Percentiles rank a stretch among this genome's conserved stretches.
Conservation (phyloP, 1,284 basidiomycete genomes). For the Cryptococcus jaspeensis region DNA sequence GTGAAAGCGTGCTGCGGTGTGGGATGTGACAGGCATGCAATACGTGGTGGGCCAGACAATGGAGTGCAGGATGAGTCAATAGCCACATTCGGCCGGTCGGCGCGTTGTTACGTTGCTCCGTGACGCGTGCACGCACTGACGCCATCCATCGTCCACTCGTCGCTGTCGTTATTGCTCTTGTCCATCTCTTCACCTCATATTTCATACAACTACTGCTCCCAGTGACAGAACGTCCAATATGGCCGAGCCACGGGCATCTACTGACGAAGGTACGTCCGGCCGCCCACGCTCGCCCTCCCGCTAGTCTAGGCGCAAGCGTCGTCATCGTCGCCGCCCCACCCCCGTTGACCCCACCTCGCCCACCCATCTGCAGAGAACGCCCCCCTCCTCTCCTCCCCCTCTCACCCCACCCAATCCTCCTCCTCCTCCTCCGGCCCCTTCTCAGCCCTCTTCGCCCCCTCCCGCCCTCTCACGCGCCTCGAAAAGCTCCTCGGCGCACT, state of each 20-base stretch:
- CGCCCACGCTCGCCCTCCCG: neutral
- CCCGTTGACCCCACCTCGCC: neutral
- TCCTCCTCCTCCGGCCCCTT: slow-evolving; percentile 3
- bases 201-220: too few species aligned
- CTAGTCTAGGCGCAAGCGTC: neutral
- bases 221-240: slow-evolving; percentile 19
- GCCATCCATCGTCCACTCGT: too few species aligned
- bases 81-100: too few species aligned
- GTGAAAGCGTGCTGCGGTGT: too few species aligned
- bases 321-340: neutral
- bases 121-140: too few species aligned
- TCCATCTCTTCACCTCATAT: too few species aligned
- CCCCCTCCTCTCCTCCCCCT: slow-evolving; percentile 39
- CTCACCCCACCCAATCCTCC: slow-evolving; percentile 15
- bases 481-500: slow-evolving; percentile 77
- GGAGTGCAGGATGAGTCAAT: too few species aligned
- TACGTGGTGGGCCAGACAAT: too few species aligned
- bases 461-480: slow-evolving; percentile 73
- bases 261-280: slow-evolving; percentile 46
- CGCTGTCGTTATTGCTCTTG: too few species aligned
- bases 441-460: slow-evolving; percentile 38
- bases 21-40: too few species aligned
- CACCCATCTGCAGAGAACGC: slow-evolving; percentile 46
- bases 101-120: too few species aligned
- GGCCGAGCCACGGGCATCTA: slow-evolving; percentile 47